Conservation (phyloP, 2,329 filamentous ascomycete species). For the Aureobasidium leucospermi region DNA sequence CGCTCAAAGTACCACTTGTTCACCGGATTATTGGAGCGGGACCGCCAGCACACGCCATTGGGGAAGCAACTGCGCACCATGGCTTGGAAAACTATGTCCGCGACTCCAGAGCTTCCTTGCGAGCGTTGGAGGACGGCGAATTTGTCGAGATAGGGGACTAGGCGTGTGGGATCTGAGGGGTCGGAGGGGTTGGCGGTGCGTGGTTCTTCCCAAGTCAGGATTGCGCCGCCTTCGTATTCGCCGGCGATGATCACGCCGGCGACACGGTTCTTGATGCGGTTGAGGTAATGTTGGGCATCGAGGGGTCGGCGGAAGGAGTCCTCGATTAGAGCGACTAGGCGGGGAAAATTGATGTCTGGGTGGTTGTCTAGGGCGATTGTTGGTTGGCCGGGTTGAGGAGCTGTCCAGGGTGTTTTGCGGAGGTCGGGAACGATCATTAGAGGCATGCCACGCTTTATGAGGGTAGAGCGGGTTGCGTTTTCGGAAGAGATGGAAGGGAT, state of each 20-base stretch:
- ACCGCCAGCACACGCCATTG: conserved; percentile 84
- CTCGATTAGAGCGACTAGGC: conserved; percentile 80
- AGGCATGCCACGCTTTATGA: conserved; percentile 87
- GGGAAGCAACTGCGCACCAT: conserved; percentile 91
- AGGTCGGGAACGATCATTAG: conserved; percentile 75
- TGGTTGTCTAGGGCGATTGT: conserved; percentile 64
- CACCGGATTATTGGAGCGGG: conserved; percentile 82
- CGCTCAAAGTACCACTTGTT: conserved; percentile 99
- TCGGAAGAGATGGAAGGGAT: conserved; percentile 26
- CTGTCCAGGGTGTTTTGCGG: conserved; percentile 57
- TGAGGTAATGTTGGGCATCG: conserved; percentile 74
- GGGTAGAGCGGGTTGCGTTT: conserved; percentile 39
- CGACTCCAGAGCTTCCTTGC: conserved; percentile 78
- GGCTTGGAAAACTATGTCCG: conserved; percentile 91
- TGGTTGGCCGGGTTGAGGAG: conserved; percentile 50
- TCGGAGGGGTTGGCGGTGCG: conserved; percentile 23
- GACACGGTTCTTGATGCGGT: conserved; percentile 69
- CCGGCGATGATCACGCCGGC: conserved; percentile 92
- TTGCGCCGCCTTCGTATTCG: conserved; percentile 91
- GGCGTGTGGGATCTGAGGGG: conserved; percentile 44
- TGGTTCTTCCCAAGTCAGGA: conserved; percentile 88
- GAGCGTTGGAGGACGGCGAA: conserved; percentile 85
- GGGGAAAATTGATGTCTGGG: conserved; percentile 71
- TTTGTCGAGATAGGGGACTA: conserved; percentile 93
- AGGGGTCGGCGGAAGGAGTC: conserved; percentile 85